Percentiles rank a stretch among this genome's conserved stretches.
Evolutionary conservation across 2,329 filamentous ascomycete genomes (phyloP).

Genomic region (Cryphonectria radicalis): DNA sequence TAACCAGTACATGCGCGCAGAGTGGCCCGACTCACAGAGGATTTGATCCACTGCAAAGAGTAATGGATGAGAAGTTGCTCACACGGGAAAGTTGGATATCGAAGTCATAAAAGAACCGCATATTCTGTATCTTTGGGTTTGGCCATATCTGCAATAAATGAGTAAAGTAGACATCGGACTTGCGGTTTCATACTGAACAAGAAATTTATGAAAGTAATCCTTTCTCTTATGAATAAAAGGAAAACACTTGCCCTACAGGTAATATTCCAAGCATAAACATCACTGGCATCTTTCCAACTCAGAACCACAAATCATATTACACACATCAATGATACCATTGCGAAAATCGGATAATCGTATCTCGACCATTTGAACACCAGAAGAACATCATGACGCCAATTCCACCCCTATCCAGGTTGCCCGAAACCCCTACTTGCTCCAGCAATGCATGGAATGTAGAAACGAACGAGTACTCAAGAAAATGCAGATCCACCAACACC

Average conservation of each 20-base stretch:
- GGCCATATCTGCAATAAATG: neutral
- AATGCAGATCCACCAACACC: neutral
- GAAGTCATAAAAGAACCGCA: neutral
- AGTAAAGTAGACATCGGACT: neutral
- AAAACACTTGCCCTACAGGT: neutral
- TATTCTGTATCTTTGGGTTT: too few species aligned
- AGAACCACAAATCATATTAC: neutral
- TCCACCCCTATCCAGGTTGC: neutral
- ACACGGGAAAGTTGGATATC: neutral
- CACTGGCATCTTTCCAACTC: neutral
- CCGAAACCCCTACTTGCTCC: neutral
- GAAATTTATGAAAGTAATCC: too few species aligned
- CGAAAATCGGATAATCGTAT: neutral
- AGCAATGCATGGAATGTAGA: too few species aligned
- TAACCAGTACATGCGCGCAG: slow-evolving; percentile 61
- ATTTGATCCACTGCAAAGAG: slow-evolving; percentile 5
- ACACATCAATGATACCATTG: too few species aligned
- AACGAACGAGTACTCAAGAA: too few species aligned
- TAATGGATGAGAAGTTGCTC: neutral
- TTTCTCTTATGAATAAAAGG: neutral
- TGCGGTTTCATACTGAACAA: too few species aligned
- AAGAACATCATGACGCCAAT: neutral
- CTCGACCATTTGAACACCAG: neutral
- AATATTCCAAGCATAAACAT: neutral
- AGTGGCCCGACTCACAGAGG: slow-evolving; percentile 30